Conservation (phyloP, 2,329 filamentous ascomycete species). For the Lachnum nothofagi region DNA sequence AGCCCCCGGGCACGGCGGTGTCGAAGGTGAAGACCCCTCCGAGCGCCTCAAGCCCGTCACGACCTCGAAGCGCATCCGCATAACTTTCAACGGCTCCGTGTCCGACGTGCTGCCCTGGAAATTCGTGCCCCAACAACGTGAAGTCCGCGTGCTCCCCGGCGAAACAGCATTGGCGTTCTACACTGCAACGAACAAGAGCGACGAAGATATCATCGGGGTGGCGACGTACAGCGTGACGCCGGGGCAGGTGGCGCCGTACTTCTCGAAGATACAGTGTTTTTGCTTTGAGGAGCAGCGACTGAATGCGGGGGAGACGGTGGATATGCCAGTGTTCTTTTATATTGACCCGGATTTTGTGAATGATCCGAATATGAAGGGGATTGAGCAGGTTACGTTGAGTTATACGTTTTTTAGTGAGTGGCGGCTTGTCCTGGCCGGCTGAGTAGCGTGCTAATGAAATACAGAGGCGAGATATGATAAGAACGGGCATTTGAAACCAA, state of each 20-base stretch:
- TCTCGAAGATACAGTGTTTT: slow-evolving; percentile 99
- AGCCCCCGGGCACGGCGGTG: slow-evolving; percentile 60
- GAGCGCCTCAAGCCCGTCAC: slow-evolving; percentile 75
- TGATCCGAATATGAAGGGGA: slow-evolving; percentile 85
- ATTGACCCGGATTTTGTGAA: slow-evolving; percentile 92
- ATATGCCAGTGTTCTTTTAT: slow-evolving; percentile 99
- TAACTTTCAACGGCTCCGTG: slow-evolving; percentile 93
- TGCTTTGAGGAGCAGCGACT: slow-evolving; percentile 96
- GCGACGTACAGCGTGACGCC: slow-evolving; percentile 97
- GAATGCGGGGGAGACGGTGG: slow-evolving; percentile 91
- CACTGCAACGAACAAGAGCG: slow-evolving; percentile 86
- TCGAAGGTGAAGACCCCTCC: slow-evolving; percentile 60
- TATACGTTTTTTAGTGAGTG: slow-evolving; percentile 97
- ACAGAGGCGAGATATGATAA: slow-evolving; percentile 80
- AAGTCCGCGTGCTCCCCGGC: slow-evolving; percentile 89
- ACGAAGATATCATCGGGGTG: slow-evolving; percentile 93
- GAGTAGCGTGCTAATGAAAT: slow-evolving; percentile 33
- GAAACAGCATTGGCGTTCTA: slow-evolving; percentile 98
- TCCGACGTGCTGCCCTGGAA: slow-evolving; percentile 97
- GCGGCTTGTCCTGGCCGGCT: neutral
- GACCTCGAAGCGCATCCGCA: slow-evolving; percentile 76
- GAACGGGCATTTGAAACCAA: slow-evolving; percentile 57
- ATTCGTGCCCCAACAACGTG: slow-evolving; percentile 91
- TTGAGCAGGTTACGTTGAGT: slow-evolving; percentile 90
- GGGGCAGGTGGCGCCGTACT: slow-evolving; percentile 91